Base-by-base conservation (phyloP, 176 grass and related monocot species). In the Triticum dicoccoides region DNA sequence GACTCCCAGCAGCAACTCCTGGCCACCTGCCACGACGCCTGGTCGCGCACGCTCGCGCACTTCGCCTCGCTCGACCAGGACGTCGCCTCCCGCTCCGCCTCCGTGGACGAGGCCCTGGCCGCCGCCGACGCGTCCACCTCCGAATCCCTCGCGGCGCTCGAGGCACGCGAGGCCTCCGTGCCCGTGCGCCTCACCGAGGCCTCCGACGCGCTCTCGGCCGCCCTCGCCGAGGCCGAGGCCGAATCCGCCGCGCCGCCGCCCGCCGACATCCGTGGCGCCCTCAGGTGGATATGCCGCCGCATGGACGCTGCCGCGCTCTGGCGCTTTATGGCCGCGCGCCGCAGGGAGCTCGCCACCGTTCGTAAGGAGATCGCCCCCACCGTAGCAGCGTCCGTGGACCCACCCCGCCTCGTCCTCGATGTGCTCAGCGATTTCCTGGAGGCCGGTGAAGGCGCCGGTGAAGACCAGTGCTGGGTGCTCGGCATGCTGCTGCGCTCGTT, bases 241-340 rank as follows among this genome's bases (percentile, higher is more conserved):
- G 82, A 86, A 44, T 91, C 91, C 23, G 30, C 77, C 8, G 70
- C 80, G 39, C 83, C 89, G 24, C 80, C 86, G 1, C 79, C 86
- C 35, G 18, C 81, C 10, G 88, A 92, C 86, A 27, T 93, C 59
- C 82, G 76, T 4, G 85, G 87, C 32, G 71, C 90, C 59, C 91
- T 98, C 67, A 86, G 85, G 39, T 98, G 95, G 93, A 89, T 93
- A 5, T 91, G 91, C 82, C 90, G 87, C 81, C 90, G 92, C 20
- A 95, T 97, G 92, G 95, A 97, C 47, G 84, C 92, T 7, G 9
- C 84, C 4, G 83, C 88, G 9, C 82, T 97, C 29, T 95, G 90
- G 95, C 79, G 91, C 9, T 91, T 93, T 73, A 82, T 92, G 79
- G 77, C 65, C 3, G 76, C 89, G 37, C 91, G 81, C n/a, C 85